Evolutionary conservation across 768 basidiomycete genomes (phyloP), one percentile per base, ranked within the genome.

Genomic region (Mrakia hoshinonis): DNA sequence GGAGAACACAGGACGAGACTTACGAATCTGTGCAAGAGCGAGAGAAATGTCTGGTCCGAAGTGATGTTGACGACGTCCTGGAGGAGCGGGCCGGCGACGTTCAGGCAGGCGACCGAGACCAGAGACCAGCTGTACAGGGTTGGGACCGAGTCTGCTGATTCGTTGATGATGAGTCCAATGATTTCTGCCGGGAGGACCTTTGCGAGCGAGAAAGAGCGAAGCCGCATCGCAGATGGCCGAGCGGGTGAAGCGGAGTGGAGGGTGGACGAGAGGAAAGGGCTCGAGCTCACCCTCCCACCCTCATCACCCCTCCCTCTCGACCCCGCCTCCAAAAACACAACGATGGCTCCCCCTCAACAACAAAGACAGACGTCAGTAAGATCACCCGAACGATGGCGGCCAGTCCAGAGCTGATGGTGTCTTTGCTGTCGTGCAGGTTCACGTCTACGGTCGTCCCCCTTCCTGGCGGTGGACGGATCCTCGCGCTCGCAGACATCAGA

Each of bases 401-500:
- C 9, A 36, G 29, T 34, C 10, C 7, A 7, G 36, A 22, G 58
- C 58, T 61, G 58, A 61, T 31, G 15, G 31, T 15, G 29, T 20
- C 10, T 20, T 34, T 34, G 11, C 20, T 9, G 18, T n/a, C 4
- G 18, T 36, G 15, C 36, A 61, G 58, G 6, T 61, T 31, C 31
- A 61, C 58, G 36, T 36, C 58, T 36, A 61, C 31, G 34, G n/a
- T 61, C 58, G 34, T 61, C n/a, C 31, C 31, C 31, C 58, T 61
- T n/a, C 58, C 58, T 36, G 58, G 58, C 18, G 36, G 36, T 20
- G 58, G 58, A 9, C 58, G 94, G 58, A 87, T 99, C 78, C 86
- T 99, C 63, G 98, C 95, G 79, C 85, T 98, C 74, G 94, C 96
- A 48, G 96, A 99, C 74, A 80, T 82, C 55, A 71, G 82, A 55